Percentiles rank a stretch among this genome's conserved stretches.
phyloP scores from a whole-genome alignment of 176 grass and related monocot genomes.

The Musa acuminata region DNA sequence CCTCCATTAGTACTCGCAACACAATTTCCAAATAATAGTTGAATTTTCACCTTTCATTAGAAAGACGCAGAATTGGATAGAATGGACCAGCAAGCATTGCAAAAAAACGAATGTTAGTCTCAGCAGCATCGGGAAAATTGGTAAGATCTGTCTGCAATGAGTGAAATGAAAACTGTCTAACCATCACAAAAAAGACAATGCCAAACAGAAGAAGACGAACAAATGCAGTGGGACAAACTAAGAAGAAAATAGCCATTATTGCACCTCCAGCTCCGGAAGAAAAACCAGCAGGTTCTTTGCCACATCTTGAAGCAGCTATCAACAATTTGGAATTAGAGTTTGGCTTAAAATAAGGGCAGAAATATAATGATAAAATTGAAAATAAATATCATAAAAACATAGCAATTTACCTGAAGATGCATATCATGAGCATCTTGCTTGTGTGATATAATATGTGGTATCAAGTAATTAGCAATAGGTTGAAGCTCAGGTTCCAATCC shows the following conservation, averaged over 20 bases:
- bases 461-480: constrained; percentile 64
- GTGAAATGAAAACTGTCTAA: constrained; percentile 4
- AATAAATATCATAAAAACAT: constrained; percentile 6
- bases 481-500: constrained; percentile 91
- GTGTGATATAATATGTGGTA: constrained; percentile 62
- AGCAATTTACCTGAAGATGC: constrained; percentile 69
- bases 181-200: constrained; percentile 6
- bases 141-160: constrained; percentile 67
- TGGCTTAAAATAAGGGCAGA: constrained; percentile 5
- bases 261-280: constrained; percentile 89
- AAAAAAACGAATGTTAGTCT: constrained; percentile 59
- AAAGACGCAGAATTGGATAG: constrained; percentile 74
- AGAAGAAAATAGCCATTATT: constrained; percentile 12
- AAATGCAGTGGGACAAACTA: neutral
- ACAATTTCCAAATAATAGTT: constrained; percentile 1
- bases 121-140: constrained; percentile 48
- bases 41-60: constrained; percentile 61
- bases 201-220: neutral
- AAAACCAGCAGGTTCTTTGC: constrained; percentile 47
- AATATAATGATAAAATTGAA: neutral
- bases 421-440: constrained; percentile 69
- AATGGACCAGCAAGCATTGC: constrained; percentile 89
- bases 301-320: constrained; percentile 85
- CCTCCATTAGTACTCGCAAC: neutral
- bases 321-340: constrained; percentile 34